Base-by-base conservation (phyloP, 108 stramenopile genomes). In the Pseudonitzschia pungens region DNA sequence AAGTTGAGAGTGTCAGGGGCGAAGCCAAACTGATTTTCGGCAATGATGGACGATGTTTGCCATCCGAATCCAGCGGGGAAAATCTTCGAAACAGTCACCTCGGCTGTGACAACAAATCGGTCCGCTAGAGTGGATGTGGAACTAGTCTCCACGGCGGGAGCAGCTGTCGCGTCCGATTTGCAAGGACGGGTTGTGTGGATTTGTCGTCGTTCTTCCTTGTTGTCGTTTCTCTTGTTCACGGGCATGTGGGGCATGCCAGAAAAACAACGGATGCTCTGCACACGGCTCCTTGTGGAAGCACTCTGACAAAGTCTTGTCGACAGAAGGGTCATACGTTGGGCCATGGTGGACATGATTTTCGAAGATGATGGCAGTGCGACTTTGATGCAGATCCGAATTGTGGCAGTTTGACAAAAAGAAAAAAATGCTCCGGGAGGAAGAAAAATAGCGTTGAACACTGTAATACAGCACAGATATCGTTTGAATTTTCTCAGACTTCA, bases 21-120 rank as follows among this genome's bases (percentile, higher is more conserved):
- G 55, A 77, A 89, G 14, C 86, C 89, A 63, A 86, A 65, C 31
- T 81, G 53, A 51, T 77, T 63, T 15, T 74, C 75, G 20, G 92
- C 92, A 33, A 92, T 33, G 54, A 90, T 86, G 2, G 84, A 86
- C 16, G 89, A 76, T 3, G 87, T 80, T 70, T 92, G 92, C 92
- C 92, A 92, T n/a, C 88, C 87, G 71, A 92, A 92, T 28, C 92
- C 92, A 27, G 92, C 92, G 31, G 92, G 92, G 69, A 93, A 91
- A 65, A 93, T 89, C 78, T 93, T 93, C 76, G 82, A 84, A n/a
- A 93, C 75, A 48, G 88, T 86, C 10, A 89, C 92, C 77, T 93
- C 89, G 26, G 83, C 85, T 18, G 86, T 87, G 43, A 77, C 56
- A 18, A 72, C 70, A 73, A 92, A 92, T 22, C 87, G 86, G 28